Base-by-base conservation (phyloP, 805 yeast genomes). In the Grigorovia yakushimaensis region DNA sequence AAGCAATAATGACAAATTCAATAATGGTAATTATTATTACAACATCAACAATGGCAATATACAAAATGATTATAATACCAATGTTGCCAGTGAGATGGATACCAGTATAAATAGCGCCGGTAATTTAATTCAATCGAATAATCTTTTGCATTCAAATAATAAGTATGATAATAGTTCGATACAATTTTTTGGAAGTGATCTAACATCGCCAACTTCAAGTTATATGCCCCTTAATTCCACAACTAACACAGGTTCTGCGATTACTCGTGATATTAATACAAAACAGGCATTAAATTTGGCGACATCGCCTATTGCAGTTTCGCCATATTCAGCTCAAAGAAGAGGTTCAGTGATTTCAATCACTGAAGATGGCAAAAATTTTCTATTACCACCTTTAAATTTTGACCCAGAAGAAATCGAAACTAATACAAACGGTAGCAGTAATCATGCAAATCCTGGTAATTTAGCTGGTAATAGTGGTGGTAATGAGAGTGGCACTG, bases 341-440 rank as follows among this genome's bases (percentile, higher is more conserved):
- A 48, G 51, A 51, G 39, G 45, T 5, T 51, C 54, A 11, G 45
- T 51, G 1, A 46, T 51, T 18, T 48, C 54, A 11, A 41, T 48
- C 10, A 43, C 49, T 24, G 51, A 51, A 42, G 51, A 51, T 44
- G 54, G 54, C 15, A 48, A 48, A 35, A 48, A 48, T 19, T 41
- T 48, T 38, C 41, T 51, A 40, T 33, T 51, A 21, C 54, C 54
- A 23, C 54, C 54, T 15, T 43, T 51, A 18, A 48, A 48, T 38
- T 48, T 51, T 33, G 48, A 47, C n/a, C 48, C 52, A 30, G 41
- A 38, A 20, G 43, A 42, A 42, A 42, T 42, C 23, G 44, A 42
- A 24, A 9, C 39, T 6, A 23, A 13, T 8, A 20, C 27, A 19
- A 42, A 4, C 15, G 15, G 15, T 15, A 33, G 19, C 15, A 21